Evolutionary conservation across 2,329 filamentous ascomycete genomes (phyloP), one percentile per base, ranked within the genome.

Genomic region (Beauveria rudraprayagi): DNA sequence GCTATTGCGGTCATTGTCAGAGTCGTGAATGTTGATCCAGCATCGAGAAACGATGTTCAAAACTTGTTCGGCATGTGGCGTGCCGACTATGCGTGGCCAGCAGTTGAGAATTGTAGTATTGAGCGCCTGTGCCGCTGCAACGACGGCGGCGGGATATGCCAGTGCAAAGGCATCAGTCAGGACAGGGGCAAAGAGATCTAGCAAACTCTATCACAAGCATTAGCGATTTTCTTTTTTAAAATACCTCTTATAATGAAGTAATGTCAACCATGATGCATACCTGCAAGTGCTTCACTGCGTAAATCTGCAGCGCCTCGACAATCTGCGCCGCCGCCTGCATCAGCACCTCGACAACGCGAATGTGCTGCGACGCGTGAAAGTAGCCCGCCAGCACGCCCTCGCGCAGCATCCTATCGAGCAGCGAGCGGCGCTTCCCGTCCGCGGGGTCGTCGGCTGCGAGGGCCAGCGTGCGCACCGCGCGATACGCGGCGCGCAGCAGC

Each of bases 81-180:
- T 69, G 5, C 70, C 66, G 10, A 68, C 73, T 5, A 95, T 75
- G 5, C 91, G 79, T 11, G 89, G 88, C 86, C 91, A 92, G 62
- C 83, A 84, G 62, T 81, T 86, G 14, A 80, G 66, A 11, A 95
- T 74, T 16, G 88, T 74, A 0, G 76, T 74, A 57, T 84, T 80
- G 24, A 91, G 67, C 1, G 84, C 79, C 19, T 76, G 70, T 3
- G 80, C 71, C 0, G 84, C 80, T 0, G 81, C 76, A 1, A 78
- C 58, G 1, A 91, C 73, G 1, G 87, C 75, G 0, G 78, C 73
- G 1, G 81, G 76, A 63, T 83, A 77, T 1, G 80, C 77, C 10
- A 81, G 75, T 1, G 81, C 80, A 68, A 94, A 90, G 0, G 90
- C 86, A 67, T 92, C 85, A 2, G 83, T 80, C 58, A 96, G 76